A percentile compares a stretch with the other conserved stretches of the same genome.
Evolutionary conservation across 1,284 basidiomycete species (phyloP).

Genomic region (Microbotryomycetes sp.): DNA sequence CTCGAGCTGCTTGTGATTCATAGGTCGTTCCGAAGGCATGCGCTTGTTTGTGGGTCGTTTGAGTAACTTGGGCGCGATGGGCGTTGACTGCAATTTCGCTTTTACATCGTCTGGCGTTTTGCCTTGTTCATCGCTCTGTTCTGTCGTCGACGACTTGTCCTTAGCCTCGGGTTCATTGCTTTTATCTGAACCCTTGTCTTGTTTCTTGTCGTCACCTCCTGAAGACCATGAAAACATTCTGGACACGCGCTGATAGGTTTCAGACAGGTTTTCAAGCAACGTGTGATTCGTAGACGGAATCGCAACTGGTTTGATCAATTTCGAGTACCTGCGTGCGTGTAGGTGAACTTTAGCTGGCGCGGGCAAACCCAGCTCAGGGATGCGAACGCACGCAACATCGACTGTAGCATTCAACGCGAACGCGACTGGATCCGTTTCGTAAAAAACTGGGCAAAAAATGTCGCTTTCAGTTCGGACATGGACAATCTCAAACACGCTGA

Average conservation of each 20-base stretch:
- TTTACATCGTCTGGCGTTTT: constrained; percentile 5
- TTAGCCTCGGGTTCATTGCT: not conserved
- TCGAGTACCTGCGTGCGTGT: constrained; percentile 35
- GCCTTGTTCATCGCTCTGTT: too few species aligned
- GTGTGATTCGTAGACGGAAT: constrained; percentile 40
- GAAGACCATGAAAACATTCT: constrained; percentile 38
- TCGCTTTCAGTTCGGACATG: not conserved
- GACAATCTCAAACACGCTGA: not conserved
- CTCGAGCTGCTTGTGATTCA: constrained; percentile 15
- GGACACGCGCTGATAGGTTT: constrained; percentile 39
- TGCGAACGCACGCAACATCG: constrained; percentile 31
- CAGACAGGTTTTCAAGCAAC: constrained; percentile 37
- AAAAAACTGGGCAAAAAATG: too few species aligned
- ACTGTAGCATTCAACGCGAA: constrained; percentile 42
- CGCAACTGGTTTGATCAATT: constrained; percentile 41
- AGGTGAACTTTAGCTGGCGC: not conserved
- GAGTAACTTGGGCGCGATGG: not conserved
- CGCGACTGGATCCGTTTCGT: constrained; percentile 44
- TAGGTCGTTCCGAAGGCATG: constrained; percentile 26
- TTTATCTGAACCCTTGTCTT: not conserved
- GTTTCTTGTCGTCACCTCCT: not conserved
- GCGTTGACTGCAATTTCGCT: not conserved
- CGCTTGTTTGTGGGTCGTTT: constrained; percentile 15
- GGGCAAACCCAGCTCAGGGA: not conserved
- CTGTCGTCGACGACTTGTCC: too few species aligned